Percentiles rank a stretch among this genome's conserved stretches.
Evolutionary conservation across 371 early-diverging fungal genomes (phyloP).

Genomic region (Conidiobolus coronatus): DNA sequence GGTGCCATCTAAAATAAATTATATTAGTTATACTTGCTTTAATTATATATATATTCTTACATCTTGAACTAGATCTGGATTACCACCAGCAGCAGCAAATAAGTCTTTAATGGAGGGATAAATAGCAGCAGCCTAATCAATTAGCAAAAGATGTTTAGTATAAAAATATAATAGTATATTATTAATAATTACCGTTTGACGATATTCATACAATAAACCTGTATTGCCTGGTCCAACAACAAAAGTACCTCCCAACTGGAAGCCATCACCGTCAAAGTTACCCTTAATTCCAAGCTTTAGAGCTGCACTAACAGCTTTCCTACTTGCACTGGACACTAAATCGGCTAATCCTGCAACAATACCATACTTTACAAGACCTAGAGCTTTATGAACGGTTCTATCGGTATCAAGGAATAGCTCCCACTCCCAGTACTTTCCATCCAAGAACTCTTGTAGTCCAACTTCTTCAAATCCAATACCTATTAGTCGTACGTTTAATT

Average conservation of each 20-base stretch:
- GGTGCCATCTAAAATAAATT: constrained; percentile 1
- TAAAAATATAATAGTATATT: neutral
- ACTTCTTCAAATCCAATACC: constrained; percentile 6
- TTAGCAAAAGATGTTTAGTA: too few relatives aligned
- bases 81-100: constrained; percentile 3
- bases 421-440: constrained; percentile 6
- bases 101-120: constrained; percentile 3
- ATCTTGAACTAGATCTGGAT: constrained; percentile 4
- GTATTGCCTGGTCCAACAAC: constrained; percentile 2
- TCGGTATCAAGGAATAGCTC: constrained; percentile 4
- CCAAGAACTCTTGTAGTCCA: constrained; percentile 4
- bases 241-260: constrained; percentile 4
- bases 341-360: constrained; percentile 2
- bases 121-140: constrained; percentile 1
- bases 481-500: constrained; percentile 1
- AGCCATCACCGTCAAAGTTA: constrained; percentile 2
- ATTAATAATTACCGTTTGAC: constrained; percentile 2
- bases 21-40: neutral
- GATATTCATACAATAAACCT: constrained; percentile 2
- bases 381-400: constrained; percentile 2
- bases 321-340: neutral
- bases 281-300: neutral
- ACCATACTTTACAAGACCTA: neutral
- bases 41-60: neutral
- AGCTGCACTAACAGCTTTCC: neutral